A percentile compares a stretch with the other conserved stretches of the same genome.
Conservation (phyloP, 495 filamentous ascomycete species). For the Hapsidospora chrysogenum region DNA sequence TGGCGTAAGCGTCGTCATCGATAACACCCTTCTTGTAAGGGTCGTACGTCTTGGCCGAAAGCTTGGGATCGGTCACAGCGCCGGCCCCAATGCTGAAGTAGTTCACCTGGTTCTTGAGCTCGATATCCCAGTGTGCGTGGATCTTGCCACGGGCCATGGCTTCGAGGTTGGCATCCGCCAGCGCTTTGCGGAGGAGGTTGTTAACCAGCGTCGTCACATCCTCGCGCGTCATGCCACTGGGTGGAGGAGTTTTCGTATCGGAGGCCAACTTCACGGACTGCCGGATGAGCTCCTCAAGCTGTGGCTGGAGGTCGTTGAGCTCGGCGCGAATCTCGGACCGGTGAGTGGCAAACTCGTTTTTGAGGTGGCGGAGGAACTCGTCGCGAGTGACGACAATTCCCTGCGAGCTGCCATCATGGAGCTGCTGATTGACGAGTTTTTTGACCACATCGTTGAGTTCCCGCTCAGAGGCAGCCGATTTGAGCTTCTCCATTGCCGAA, state of each 20-base stretch:
- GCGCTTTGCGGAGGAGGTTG: conserved; percentile 13
- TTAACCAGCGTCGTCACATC: conserved; percentile 18
- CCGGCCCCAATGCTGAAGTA: conserved; percentile 20
- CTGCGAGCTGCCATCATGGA: not conserved
- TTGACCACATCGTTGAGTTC: conserved; percentile 1
- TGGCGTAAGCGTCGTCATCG: conserved; percentile 7
- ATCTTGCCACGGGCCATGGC: conserved; percentile 13
- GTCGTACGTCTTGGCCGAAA: conserved; percentile 13
- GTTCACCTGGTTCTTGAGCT: conserved; percentile 22
- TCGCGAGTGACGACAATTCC: conserved; percentile 9
- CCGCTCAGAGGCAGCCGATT: not conserved
- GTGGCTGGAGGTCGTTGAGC: conserved; percentile 6
- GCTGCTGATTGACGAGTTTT: not conserved
- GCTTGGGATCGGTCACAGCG: conserved; percentile 13
- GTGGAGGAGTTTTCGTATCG: not conserved
- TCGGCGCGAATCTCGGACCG: conserved; percentile 8
- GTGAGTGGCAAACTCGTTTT: conserved; percentile 5
- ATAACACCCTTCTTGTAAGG: conserved; percentile 2
- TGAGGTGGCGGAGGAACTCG: conserved; percentile 12
- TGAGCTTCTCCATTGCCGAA: conserved; percentile 1
- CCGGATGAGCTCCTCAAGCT: conserved; percentile 5
- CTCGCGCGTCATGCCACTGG: conserved; percentile 9
- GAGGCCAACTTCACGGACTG: conserved; percentile 4
- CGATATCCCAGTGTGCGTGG: conserved; percentile 8
- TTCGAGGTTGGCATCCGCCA: conserved; percentile 17